Percentiles rank a stretch among this genome's conserved stretches.
Conservation (phyloP, 768 basidiomycete genomes). For the Hygrocybe punicea region DNA sequence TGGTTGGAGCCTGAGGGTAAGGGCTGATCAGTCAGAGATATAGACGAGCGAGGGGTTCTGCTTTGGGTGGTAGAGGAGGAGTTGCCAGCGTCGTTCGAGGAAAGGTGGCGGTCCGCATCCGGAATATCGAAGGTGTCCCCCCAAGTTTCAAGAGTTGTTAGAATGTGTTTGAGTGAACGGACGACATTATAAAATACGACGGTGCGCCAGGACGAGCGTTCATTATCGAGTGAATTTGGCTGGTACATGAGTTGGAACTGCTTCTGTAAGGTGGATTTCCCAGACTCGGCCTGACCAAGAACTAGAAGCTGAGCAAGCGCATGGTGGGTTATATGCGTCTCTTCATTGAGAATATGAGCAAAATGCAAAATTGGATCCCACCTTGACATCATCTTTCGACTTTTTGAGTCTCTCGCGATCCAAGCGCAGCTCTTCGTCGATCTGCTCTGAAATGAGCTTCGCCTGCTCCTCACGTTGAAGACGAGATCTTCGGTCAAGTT, state of each 20-base stretch:
- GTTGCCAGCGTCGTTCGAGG: constrained; percentile 15
- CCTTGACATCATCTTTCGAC: constrained; percentile 74
- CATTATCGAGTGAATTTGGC: constrained; percentile 63
- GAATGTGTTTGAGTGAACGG: constrained; percentile 65
- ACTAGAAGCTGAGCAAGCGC: constrained; percentile 52
- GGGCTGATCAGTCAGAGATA: constrained; percentile 26
- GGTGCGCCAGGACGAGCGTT: constrained; percentile 68
- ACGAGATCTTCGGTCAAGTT: constrained; percentile 56
- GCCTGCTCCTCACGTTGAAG: constrained; percentile 69
- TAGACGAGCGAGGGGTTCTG: neutral
- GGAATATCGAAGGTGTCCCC: constrained; percentile 59
- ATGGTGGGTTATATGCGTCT: constrained; percentile 38
- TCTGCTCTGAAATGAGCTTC: constrained; percentile 71
- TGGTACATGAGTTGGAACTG: constrained; percentile 82
- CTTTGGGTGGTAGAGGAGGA: constrained; percentile 22
- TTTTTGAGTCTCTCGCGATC: constrained; percentile 65
- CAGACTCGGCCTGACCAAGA: constrained; percentile 75
- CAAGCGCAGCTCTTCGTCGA: constrained; percentile 72
- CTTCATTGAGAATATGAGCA: constrained; percentile 4
- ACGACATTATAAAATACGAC: constrained; percentile 77
- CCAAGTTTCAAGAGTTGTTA: constrained; percentile 58
- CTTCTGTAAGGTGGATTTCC: constrained; percentile 74
- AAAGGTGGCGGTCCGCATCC: constrained; percentile 23
- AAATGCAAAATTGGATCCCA: constrained; percentile 21
- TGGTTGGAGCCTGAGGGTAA: constrained; percentile 22